These are phyloP conservation scores for Boletus hoseneyae DNA, from an alignment of 1,284 basidiomycete species.

Conservation along the genomic window DNA sequence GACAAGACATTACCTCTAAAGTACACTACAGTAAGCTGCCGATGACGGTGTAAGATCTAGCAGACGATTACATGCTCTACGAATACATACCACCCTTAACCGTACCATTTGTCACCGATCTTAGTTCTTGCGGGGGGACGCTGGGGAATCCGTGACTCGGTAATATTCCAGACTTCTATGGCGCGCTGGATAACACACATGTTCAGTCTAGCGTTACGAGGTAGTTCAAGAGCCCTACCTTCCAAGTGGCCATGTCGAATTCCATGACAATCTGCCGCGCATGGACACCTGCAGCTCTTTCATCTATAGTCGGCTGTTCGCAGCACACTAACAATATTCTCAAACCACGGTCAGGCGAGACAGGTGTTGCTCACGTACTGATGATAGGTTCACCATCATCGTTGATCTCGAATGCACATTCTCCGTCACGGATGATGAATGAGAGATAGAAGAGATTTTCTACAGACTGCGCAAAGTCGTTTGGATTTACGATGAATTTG, in stretches of 20 bases:
- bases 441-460: conserved; percentile 94
- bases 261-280: conserved; percentile 85
- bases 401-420: conserved; percentile 64
- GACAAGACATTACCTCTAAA: conserved; percentile 26
- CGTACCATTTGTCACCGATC: conserved; percentile 67
- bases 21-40: conserved; percentile 18
- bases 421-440: conserved; percentile 84
- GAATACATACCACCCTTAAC: conserved; percentile 33
- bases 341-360: not conserved
- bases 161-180: conserved; percentile 79
- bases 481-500: conserved; percentile 80
- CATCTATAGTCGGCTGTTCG: conserved; percentile 59
- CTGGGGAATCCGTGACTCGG: conserved; percentile 61
- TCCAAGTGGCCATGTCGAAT: conserved; percentile 81
- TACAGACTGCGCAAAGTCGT: conserved; percentile 87
- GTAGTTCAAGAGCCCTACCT: conserved; percentile 44
- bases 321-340: conserved; percentile 47
- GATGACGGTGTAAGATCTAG: not conserved
- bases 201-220: not conserved
- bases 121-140: conserved; percentile 52
- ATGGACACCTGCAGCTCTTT: conserved; percentile 59
- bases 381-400: conserved; percentile 70
- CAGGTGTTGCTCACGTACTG: conserved; percentile 46
- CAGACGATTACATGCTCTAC: not conserved
- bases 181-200: conserved; percentile 50